A percentile compares a stretch with the other conserved stretches of the same genome.
phyloP scores from a whole-genome alignment of 2,329 filamentous ascomycete species.

The Zasmidium citrigriseum region DNA sequence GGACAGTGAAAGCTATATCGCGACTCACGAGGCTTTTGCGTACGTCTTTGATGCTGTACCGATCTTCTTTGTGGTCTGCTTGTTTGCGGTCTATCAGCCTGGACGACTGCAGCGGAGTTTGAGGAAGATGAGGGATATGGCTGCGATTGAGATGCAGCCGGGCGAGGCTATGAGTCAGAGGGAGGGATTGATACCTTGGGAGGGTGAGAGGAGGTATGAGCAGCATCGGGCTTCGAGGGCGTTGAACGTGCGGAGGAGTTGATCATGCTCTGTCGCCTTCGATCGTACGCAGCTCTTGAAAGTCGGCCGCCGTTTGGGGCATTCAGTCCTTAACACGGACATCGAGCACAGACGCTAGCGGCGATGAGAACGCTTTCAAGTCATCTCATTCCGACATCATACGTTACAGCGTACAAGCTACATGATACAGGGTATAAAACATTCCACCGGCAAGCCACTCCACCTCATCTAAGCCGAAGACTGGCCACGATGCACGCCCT shows the following conservation, averaged over 20 bases:
- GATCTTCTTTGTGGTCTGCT: conserved; percentile 37
- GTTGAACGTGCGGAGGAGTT: not conserved
- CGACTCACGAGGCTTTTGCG: conserved; percentile 45
- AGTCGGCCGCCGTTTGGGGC: too few relatives aligned
- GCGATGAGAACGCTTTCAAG: too few relatives aligned
- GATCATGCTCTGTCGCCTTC: too few relatives aligned
- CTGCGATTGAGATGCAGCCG: not conserved
- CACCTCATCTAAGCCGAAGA: not conserved
- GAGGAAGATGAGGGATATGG: not conserved
- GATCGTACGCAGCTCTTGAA: too few relatives aligned
- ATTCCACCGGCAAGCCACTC: too few relatives aligned
- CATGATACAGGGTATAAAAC: conserved; percentile 3
- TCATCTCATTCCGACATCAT: not conserved
- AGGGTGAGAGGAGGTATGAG: not conserved
- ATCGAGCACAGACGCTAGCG: too few relatives aligned
- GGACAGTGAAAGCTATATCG: conserved; percentile 43
- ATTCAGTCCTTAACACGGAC: too few relatives aligned
- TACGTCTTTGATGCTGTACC: conserved; percentile 48
- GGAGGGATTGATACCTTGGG: not conserved
- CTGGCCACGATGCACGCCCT: not conserved
- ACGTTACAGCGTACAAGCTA: not conserved
- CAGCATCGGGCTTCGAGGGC: not conserved
- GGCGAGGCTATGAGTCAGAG: not conserved
- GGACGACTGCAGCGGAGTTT: conserved; percentile 10
- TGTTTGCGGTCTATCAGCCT: conserved; percentile 19